Evolutionary conservation across 2,329 filamentous ascomycete genomes (phyloP).

Genomic region (Penicillium sp.): DNA sequence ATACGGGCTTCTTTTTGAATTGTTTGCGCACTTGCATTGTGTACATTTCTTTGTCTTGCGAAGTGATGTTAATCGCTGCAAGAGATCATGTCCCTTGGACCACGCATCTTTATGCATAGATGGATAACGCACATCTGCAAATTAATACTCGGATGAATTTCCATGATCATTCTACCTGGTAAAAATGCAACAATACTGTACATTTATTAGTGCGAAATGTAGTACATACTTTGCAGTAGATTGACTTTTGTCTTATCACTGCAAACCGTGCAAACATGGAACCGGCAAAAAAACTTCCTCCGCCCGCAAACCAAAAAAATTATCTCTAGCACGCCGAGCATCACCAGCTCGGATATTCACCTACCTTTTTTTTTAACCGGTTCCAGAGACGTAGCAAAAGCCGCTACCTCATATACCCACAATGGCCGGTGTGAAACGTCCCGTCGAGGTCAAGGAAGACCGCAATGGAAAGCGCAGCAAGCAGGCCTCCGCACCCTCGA

Average conservation of each 20-base stretch:
- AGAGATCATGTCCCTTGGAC: not conserved
- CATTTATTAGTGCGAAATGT: not conserved
- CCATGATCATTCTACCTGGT: not conserved
- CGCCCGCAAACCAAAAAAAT: conserved; percentile 33
- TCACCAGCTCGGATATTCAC: conserved; percentile 18
- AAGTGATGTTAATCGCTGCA: conserved; percentile 6
- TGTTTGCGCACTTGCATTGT: conserved; percentile 1
- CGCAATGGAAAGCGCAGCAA: conserved; percentile 44
- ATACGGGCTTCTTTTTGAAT: not conserved
- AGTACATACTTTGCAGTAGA: not conserved
- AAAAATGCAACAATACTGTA: not conserved
- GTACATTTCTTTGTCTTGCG: conserved; percentile 11
- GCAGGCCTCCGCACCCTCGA: conserved; percentile 26
- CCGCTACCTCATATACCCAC: conserved; percentile 11
- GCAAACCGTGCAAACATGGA: conserved; percentile 29
- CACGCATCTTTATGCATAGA: conserved; percentile 1
- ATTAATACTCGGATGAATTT: not conserved
- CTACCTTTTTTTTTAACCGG: conserved; percentile 4
- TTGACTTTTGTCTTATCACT: conserved; percentile 26
- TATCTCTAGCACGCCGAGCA: conserved; percentile 24
- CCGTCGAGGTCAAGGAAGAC: conserved; percentile 38
- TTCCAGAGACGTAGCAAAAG: conserved; percentile 7
- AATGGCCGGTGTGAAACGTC: conserved; percentile 46
- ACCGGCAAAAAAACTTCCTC: conserved; percentile 33
- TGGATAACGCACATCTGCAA: conserved; percentile 1